Evolutionary conservation across 129 eudicot species (phyloP).

Genomic region (Escallonia herrerae): DNA sequence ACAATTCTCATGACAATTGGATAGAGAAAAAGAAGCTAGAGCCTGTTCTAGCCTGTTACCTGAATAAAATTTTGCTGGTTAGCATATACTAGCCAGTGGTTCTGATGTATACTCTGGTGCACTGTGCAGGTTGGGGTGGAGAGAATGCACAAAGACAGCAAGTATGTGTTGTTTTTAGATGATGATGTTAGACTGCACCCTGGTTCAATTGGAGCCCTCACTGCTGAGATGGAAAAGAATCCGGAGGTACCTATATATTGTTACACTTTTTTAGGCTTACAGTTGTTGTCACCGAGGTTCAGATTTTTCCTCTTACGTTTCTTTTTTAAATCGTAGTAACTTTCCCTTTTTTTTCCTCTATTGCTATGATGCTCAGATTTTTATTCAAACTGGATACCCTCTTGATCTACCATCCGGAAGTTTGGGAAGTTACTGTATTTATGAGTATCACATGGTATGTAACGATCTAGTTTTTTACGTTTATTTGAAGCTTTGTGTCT

Average conservation of each 20-base stretch:
- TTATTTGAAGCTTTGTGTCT: conserved; percentile 9
- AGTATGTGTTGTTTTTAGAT: conserved; percentile 89
- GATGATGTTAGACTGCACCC: conserved; percentile 99
- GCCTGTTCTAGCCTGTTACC: conserved; percentile 14
- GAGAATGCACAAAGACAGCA: conserved; percentile 83
- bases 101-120: background rate
- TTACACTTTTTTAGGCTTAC: conserved; percentile 14
- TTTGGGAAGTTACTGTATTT: conserved; percentile 98
- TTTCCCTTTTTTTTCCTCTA: background rate
- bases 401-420: conserved; percentile 99
- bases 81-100: conserved; percentile 1
- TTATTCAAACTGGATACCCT: conserved; percentile 98
- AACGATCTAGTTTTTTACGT: conserved; percentile 2
- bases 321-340: background rate
- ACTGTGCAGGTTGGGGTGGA: conserved; percentile 78
- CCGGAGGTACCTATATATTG: conserved; percentile 65
- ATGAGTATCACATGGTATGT: conserved; percentile 98
- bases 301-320: background rate
- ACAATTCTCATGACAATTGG: too few species aligned
- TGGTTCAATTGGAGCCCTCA: conserved; percentile 91
- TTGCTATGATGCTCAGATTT: conserved; percentile 53
- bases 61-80: background rate
- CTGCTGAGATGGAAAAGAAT: conserved; percentile 93
- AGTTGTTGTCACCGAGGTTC: background rate
- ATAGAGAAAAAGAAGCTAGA: background rate